Evolutionary conservation across 805 yeast genomes (phyloP), one percentile per base, ranked within the genome.

Genomic region (Candida nitratophila): DNA sequence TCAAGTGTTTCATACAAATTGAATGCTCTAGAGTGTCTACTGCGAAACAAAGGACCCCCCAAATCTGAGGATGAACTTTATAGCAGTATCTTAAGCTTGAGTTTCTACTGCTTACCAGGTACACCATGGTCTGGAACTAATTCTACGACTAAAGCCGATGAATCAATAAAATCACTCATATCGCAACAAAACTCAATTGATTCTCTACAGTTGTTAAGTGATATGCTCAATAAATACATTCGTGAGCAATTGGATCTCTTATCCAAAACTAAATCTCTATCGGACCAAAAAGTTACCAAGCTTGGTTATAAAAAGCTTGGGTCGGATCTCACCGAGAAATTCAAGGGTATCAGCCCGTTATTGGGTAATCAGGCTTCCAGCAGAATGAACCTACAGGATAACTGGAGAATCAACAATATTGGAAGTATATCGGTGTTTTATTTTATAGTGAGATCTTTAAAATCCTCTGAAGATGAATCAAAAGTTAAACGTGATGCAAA

Each of bases 311-410:
- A n/a, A 12, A 32, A 32, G 14, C 6, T 24, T 3, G 36, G 36
- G 3, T 16, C 41, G 11, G 33, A 26, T 20, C 16, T 19, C n/a
- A 32, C 6, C 10, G 37, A 40, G 20, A 37, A 17, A 19, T 43
- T 53, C 32, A 41, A 43, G 22, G 55, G 53, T 1, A 47, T 50
- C 4, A 40, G 48, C 17, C 59, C 59, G 11, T 42, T 52, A 5
- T 26, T 53, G 19, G 51, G 52, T 2, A 48, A 40, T 19, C 43
- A 50, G 5, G 46, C 35, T 36, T 49, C 59, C 1, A 39, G 34
- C 8, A 43, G 44, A 1, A 19, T 55, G 12, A 54, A 49, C 39
- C 38, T 46, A 19, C 27, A 44, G 21, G 61, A 56, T 20, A 16
- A 21, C n/a, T 59, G 60, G 44, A 55, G 48, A 24, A 16, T 21